Evolutionary conservation across 371 early-diverging fungal species (phyloP).

Genomic region (Gilbertella persicaria): DNA sequence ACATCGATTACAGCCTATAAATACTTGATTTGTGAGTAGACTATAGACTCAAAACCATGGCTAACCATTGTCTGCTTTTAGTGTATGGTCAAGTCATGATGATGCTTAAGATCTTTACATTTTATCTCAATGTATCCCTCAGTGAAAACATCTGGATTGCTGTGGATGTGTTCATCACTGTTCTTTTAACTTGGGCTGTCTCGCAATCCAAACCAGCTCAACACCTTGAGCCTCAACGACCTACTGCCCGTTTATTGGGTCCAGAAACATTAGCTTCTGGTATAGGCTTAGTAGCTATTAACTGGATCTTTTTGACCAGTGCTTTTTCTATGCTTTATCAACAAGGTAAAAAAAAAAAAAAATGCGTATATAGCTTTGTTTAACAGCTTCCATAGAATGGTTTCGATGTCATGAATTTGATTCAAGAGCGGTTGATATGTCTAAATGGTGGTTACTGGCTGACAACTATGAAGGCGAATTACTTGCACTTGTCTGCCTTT

Average conservation of each 20-base stretch:
- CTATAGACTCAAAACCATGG: conserved; percentile 36
- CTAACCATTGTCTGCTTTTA: not conserved
- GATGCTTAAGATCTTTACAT: conserved; percentile 63
- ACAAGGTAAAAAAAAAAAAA: conserved; percentile 34
- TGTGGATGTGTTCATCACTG: conserved; percentile 69
- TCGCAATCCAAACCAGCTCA: conserved; percentile 62
- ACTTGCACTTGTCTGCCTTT: conserved; percentile 58
- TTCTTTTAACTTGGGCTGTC: conserved; percentile 66
- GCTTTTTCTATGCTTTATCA: conserved; percentile 57
- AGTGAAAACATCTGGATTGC: conserved; percentile 70
- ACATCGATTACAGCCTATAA: conserved; percentile 78
- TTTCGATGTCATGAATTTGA: conserved; percentile 76
- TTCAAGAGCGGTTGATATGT: conserved; percentile 56
- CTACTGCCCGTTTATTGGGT: conserved; percentile 72
- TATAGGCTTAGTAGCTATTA: conserved; percentile 66
- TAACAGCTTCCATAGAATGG: conserved; percentile 44
- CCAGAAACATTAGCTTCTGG: conserved; percentile 70
- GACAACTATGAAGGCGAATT: conserved; percentile 74
- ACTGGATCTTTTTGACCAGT: conserved; percentile 56
- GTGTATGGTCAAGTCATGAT: conserved; percentile 79
- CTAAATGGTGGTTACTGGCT: conserved; percentile 78
- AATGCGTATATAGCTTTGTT: not conserved
- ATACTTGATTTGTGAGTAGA: conserved; percentile 49
- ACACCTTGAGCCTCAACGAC: conserved; percentile 57
- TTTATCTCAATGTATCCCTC: conserved; percentile 59